Conservation (phyloP, 169 alveolate genomes). For the Eimeria necatrix region DNA sequence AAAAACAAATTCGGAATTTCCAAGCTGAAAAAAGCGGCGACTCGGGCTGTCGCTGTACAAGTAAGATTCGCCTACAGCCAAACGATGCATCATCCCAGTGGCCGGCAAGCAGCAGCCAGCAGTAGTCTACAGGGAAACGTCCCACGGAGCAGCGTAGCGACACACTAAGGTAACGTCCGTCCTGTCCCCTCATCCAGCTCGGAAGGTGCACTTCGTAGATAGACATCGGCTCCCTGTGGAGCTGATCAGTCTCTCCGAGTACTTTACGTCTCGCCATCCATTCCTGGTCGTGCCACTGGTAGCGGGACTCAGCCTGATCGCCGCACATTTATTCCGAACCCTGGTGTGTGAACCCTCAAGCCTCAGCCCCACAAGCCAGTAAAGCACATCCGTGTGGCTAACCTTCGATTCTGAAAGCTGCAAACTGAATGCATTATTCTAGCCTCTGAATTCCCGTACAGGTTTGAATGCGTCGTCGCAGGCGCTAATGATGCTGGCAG, state of each 20-base stretch:
- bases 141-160: background rate
- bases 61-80: background rate
- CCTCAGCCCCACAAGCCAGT: background rate
- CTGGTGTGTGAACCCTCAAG: background rate
- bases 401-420: background rate
- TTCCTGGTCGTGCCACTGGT: constrained; percentile 85
- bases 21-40: background rate
- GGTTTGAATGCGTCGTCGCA: constrained; percentile 87
- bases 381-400: background rate
- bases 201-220: constrained; percentile 89
- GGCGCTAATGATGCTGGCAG: constrained; percentile 86
- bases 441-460: background rate
- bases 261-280: constrained; percentile 85
- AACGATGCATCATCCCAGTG: background rate
- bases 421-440: constrained; percentile 13
- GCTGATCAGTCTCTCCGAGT: constrained; percentile 82
- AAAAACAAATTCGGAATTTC: background rate
- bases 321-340: background rate
- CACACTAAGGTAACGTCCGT: constrained; percentile 82
- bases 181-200: constrained; percentile 88
- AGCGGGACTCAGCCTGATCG: constrained; percentile 84
- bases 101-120: background rate
- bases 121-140: background rate
- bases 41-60: too few species aligned
- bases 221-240: constrained; percentile 87